Conservation (phyloP, 768 basidiomycete species). For the Boletus speciosus region DNA sequence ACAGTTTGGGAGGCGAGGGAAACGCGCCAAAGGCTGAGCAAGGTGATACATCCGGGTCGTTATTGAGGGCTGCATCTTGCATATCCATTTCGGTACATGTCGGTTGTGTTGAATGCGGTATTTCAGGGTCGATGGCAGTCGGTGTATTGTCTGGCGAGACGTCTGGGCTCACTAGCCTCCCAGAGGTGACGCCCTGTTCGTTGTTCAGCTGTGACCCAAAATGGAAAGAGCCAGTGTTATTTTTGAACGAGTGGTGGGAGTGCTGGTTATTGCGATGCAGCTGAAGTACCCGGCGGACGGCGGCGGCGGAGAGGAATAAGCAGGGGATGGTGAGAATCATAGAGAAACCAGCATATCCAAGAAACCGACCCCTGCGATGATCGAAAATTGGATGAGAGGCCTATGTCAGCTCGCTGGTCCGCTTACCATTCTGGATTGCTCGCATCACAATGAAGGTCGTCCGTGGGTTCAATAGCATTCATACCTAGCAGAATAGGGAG, state of each 20-base stretch:
- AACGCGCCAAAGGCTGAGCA: not conserved
- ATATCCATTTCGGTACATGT: not conserved
- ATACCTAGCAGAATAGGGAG: constrained; percentile 41
- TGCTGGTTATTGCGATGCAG: constrained; percentile 23
- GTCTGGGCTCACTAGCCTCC: constrained; percentile 15
- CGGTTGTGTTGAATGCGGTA: not conserved
- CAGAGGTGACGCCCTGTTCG: not conserved
- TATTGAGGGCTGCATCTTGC: not conserved
- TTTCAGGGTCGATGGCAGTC: constrained; percentile 5
- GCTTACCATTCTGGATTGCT: constrained; percentile 56
- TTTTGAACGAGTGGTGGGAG: not conserved
- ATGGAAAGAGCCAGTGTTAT: not conserved
- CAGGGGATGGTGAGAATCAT: constrained; percentile 51
- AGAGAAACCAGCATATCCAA: constrained; percentile 60
- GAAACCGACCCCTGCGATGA: constrained; percentile 52
- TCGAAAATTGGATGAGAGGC: constrained; percentile 1
- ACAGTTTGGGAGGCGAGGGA: not conserved
- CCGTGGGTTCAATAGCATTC: constrained; percentile 43
- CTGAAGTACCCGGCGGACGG: constrained; percentile 15
- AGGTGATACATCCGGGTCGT: not conserved
- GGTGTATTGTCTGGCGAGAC: constrained; percentile 21
- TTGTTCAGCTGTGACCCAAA: not conserved
- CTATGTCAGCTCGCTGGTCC: not conserved
- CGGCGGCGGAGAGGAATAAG: constrained; percentile 40
- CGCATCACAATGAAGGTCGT: constrained; percentile 59